Percentiles rank a stretch among this genome's conserved stretches.
Evolutionary conservation across 345 rosid species (phyloP).

Genomic region (Ceriops tagal): DNA sequence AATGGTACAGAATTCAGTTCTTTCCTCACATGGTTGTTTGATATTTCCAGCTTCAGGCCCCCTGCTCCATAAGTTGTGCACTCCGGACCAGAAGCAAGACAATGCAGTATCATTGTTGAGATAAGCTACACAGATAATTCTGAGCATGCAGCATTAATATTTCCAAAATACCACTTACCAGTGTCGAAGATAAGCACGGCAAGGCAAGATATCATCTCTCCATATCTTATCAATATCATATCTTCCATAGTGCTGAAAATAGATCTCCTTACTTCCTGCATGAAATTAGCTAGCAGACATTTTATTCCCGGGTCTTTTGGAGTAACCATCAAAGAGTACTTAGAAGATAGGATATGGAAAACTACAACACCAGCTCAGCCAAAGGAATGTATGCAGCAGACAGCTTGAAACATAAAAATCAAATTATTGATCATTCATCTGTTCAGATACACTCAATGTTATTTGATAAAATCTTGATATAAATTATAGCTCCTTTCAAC

Average conservation of each 20-base stretch:
- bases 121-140: background rate
- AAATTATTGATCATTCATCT: background rate
- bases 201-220: slow-evolving; percentile 85
- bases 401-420: background rate
- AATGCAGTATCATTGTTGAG: no score
- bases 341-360: background rate
- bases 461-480: background rate
- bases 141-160: background rate
- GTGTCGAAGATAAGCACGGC: slow-evolving; percentile 85
- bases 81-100: no score
- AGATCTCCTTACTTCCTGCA: slow-evolving; percentile 73
- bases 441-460: background rate
- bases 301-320: background rate
- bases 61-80: no score
- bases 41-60: no score
- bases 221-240: slow-evolving; percentile 75
- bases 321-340: background rate
- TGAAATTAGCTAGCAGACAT: slow-evolving; percentile 7
- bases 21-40: no score
- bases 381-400: background rate
- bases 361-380: background rate
- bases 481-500: no score
- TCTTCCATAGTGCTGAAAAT: slow-evolving; percentile 64
- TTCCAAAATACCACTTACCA: slow-evolving; percentile 43
- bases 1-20: no score